These are phyloP conservation scores for Lachnellula arida DNA, from an alignment of 2,329 filamentous ascomycete species.

Conservation along the genomic window DNA sequence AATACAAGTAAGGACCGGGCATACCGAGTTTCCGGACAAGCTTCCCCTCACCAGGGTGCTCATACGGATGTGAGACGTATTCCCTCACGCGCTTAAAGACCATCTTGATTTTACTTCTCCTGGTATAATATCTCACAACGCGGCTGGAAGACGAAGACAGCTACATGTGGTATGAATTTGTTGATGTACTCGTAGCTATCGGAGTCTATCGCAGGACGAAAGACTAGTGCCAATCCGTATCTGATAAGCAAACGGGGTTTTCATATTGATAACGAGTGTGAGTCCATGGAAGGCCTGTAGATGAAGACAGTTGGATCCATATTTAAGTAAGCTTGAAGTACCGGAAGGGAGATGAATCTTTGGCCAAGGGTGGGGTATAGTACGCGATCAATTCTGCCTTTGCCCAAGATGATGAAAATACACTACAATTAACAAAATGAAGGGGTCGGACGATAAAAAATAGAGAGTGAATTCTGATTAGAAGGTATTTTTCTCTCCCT, in stretches of 20 bases:
- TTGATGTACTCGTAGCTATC: not conserved
- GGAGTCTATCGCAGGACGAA: not conserved
- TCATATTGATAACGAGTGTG: not conserved
- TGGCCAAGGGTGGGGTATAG: no score
- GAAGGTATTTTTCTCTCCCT: no score
- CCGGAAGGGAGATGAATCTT: no score
- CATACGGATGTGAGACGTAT: conserved; percentile 22
- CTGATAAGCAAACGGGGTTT: not conserved
- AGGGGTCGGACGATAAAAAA: no score
- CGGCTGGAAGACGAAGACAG: not conserved
- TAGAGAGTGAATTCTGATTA: no score
- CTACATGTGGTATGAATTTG: not conserved
- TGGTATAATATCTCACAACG: not conserved
- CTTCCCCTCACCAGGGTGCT: conserved; percentile 24
- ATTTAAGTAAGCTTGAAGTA: not conserved
- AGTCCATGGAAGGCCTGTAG: not conserved
- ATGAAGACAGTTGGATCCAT: not conserved
- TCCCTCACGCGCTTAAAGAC: conserved; percentile 13
- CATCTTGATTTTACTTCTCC: not conserved
- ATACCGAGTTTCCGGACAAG: conserved; percentile 25
- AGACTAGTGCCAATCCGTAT: not conserved
- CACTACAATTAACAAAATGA: no score
- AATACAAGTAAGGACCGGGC: not conserved
- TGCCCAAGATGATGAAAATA: no score
- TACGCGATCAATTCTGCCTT: no score